Conservation (phyloP, 371 early-diverging fungal species). For the Amoeboaphelidium protococcarum region DNA sequence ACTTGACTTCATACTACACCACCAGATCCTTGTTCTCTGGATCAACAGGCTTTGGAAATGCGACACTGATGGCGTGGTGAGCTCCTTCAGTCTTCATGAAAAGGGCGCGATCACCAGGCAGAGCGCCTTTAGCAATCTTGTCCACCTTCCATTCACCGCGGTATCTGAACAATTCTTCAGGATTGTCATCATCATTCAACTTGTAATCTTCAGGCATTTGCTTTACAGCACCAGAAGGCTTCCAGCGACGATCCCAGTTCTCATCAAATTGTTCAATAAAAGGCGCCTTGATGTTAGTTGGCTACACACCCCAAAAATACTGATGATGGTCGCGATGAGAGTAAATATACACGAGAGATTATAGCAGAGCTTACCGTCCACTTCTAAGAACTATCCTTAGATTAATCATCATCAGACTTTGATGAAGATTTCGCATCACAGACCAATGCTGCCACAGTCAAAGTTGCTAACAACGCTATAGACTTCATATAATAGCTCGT, state of each 20-base stretch:
- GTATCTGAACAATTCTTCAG: conserved; percentile 25
- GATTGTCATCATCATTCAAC: conserved; percentile 13
- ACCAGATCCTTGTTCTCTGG: conserved; percentile 34
- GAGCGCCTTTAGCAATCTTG: conserved; percentile 15
- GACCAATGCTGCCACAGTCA: too few species aligned
- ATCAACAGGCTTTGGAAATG: conserved; percentile 22
- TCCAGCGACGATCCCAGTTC: conserved; percentile 3
- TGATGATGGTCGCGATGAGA: too few species aligned
- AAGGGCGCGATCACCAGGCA: conserved; percentile 32
- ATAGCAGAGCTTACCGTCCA: too few species aligned
- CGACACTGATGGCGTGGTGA: conserved; percentile 34
- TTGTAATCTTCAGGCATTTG: conserved; percentile 2
- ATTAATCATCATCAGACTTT: too few species aligned
- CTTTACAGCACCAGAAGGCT: conserved; percentile 2
- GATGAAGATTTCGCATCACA: too few species aligned
- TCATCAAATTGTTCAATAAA: conserved; percentile 5
- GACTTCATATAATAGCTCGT: too few species aligned
- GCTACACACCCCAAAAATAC: too few species aligned
- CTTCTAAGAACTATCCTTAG: too few species aligned
- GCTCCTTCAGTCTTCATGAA: conserved; percentile 32
- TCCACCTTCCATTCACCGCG: conserved; percentile 48
- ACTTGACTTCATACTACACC: conserved; percentile 79
- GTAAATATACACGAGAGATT: too few species aligned
- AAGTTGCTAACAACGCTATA: too few species aligned
- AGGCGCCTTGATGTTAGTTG: conserved; percentile 3